Evolutionary conservation across 2,329 filamentous ascomycete genomes (phyloP).

Genomic region (Pseudopithomyces maydicus): DNA sequence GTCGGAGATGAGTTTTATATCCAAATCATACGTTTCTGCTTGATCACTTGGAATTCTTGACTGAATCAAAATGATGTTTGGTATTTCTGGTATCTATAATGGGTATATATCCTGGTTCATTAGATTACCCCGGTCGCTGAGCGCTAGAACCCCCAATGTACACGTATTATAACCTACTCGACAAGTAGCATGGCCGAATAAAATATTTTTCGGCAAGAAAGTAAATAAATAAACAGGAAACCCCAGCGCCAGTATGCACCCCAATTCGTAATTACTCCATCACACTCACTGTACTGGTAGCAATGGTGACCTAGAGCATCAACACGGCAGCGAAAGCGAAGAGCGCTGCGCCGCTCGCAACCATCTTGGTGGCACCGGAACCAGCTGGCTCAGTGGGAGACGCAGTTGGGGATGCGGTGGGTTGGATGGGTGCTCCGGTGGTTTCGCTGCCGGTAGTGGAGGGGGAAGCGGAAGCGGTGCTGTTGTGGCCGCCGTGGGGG

Average conservation of each 20-base stretch:
- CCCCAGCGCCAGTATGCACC: neutral
- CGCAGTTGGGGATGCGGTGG: slow-evolving; percentile 21
- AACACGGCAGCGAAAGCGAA: slow-evolving; percentile 27
- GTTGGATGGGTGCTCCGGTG: slow-evolving; percentile 17
- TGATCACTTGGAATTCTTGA: too few relatives aligned
- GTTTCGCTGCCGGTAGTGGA: slow-evolving; percentile 13
- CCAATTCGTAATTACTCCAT: neutral
- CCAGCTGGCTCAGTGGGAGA: slow-evolving; percentile 17
- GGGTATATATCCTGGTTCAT: neutral
- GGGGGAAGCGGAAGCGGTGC: slow-evolving; percentile 20
- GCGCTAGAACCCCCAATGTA: neutral
- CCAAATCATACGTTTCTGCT: too few relatives aligned
- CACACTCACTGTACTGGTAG: neutral
- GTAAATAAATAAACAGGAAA: too few relatives aligned
- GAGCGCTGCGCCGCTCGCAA: slow-evolving; percentile 26
- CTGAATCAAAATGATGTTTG: neutral
- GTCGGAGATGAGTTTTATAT: too few relatives aligned
- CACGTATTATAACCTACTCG: neutral
- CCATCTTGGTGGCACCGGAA: slow-evolving; percentile 28
- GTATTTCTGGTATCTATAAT: slow-evolving; percentile 1
- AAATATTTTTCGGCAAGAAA: neutral
- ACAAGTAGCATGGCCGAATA: neutral
- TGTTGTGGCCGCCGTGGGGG: slow-evolving; percentile 17
- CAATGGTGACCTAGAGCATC: slow-evolving; percentile 23
- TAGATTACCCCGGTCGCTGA: neutral